Evolutionary conservation across 169 alveolate genomes (phyloP), one percentile per base, ranked within the genome.

Genomic region (Prorocentrum cordatum): DNA sequence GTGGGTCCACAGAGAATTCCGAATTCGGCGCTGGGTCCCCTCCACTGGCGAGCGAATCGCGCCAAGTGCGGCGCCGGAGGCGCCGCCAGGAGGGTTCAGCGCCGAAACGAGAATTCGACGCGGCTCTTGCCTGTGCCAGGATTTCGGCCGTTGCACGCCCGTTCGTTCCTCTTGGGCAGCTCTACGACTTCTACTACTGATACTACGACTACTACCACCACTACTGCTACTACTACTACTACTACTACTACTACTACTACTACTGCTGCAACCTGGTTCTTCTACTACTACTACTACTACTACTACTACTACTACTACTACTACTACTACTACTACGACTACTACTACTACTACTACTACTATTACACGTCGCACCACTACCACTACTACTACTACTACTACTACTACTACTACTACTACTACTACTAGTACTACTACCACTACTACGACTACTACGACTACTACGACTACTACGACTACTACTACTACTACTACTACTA

Each of bases 241-340:
- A 54, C 66, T 54, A 54, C 66, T 54, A n/a, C 66, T 54, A n/a
- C 66, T 54, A n/a, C 66, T 54, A n/a, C 66, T 54, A n/a, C 66
- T 54, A 54, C 66, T 54, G 24, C 66, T 54, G 27, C 66, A 5
- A n/a, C 66, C 27, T 20, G 9, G 10, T 14, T 10, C 66, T 54
- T 4, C 66, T 54, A 54, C 66, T 54, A 54, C 66, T 54, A 20
- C 66, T 54, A 20, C 66, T 20, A 7, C 66, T 54, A 20, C 66
- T 20, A 7, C 66, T 54, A 7, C 66, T 54, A 24, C 66, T 54
- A 20, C 66, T 54, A 24, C 66, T 54, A 20, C 66, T 54, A 24
- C 66, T 24, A 54, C 66, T 54, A n/a, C 66, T 54, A 54, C 66
- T 54, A n/a, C 66, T 54, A 54, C 66, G 6, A 24, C 66, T 54